A percentile compares a stretch with the other conserved stretches of the same genome.
Evolutionary conservation across 768 basidiomycete species (phyloP).

Genomic region (Naganishia friedmannii): DNA sequence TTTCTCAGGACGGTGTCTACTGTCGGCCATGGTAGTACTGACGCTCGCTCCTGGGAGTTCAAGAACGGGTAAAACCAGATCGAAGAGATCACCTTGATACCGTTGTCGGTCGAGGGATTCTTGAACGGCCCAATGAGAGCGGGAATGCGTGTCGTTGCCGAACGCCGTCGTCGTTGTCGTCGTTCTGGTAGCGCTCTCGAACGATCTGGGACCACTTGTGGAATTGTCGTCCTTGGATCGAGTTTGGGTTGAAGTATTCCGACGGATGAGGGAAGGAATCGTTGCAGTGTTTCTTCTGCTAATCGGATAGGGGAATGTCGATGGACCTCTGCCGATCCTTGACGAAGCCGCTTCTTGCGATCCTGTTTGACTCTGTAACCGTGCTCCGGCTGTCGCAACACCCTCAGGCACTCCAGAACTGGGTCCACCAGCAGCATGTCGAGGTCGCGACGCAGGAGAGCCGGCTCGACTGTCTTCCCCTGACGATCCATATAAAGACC

Average conservation of each 20-base stretch:
- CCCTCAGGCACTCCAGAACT: neutral
- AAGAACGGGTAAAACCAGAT: conserved; percentile 4
- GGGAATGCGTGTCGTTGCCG: conserved; percentile 11
- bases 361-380: neutral
- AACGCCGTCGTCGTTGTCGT: neutral
- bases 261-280: neutral
- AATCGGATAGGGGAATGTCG: neutral
- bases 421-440: neutral
- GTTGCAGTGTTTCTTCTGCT: conserved; percentile 13
- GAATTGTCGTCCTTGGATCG: neutral
- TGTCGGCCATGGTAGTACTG: neutral
- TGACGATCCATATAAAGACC: conserved; percentile 6
- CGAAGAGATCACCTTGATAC: conserved; percentile 19
- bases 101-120: conserved; percentile 14
- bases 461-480: neutral
- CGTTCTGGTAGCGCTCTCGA: neutral
- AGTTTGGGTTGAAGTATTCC: neutral
- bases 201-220: neutral
- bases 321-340: neutral
- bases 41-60: neutral
- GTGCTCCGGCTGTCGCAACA: neutral
- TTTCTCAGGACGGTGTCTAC: neutral
- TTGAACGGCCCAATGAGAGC: conserved; percentile 21
- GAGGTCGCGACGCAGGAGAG: neutral
- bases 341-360: neutral